Base-by-base conservation (phyloP, 495 filamentous ascomycete species). In the Annulohypoxylon stygium region DNA sequence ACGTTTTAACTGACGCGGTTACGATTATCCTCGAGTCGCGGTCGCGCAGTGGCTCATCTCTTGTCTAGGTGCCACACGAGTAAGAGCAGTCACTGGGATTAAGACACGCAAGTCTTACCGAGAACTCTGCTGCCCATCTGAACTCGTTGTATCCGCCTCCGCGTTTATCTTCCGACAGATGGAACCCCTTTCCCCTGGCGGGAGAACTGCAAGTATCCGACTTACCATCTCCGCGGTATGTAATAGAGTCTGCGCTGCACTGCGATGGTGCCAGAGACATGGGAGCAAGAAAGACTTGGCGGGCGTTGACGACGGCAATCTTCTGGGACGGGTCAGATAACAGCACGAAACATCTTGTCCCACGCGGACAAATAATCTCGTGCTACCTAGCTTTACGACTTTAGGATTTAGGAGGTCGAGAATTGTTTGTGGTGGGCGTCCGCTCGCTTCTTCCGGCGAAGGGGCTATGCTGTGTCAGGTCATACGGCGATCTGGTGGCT, bases 401-500 rank as follows among this genome's bases (percentile, higher is more conserved):
- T 33, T 67, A 41, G 53, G 64, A 30, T 54, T 50, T 50, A 67
- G 62, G 60, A 74, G 55, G 67, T 74, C 67, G 71, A 74, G 67
- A 70, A 70, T 74, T 74, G 71, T 70, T 70, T 74, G 71, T 74
- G 59, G 33, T 45, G 54, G 67, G 45, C 64, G 54, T 64, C 61
- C 55, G 61, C 73, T 75, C 73, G 73, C 73, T 75, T 75, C 73
- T 72, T 75, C 73, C 69, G 69, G 73, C 73, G 69, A 75, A 75
- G 73, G 73, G 73, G 73, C 23, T 55, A 75, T 75, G 73, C 58
- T 23, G 73, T 75, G 41, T 43, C 4, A 75, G 36, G 65, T 69
- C 10, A 10, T 51, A 75, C 73, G 62, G 39, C 73, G 73, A 75
- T 75, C 73, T 75, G 73, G 69, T 74, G 61, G 65, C 51, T 48